These are phyloP conservation scores for Aphanocladium album DNA, from an alignment of 2,329 filamentous ascomycete genomes.

Conservation along the genomic window DNA sequence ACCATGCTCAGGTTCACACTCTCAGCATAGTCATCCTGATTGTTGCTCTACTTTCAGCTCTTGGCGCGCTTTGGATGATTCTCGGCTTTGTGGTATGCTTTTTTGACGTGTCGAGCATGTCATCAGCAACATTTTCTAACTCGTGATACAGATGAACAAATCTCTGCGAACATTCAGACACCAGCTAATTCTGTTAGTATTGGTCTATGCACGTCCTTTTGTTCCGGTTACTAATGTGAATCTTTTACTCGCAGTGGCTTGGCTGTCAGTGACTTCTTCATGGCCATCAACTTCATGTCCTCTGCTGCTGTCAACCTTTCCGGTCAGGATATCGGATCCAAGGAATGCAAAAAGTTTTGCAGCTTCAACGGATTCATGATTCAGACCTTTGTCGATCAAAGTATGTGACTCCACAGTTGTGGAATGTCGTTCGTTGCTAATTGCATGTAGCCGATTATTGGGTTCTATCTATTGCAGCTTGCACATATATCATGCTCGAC, in stretches of 20 bases:
- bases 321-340: slow-evolving; percentile 26
- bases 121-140: neutral
- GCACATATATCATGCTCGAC: slow-evolving; percentile 35
- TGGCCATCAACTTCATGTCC: slow-evolving; percentile 35
- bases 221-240: too few relatives aligned
- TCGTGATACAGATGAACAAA: neutral
- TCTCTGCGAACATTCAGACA: slow-evolving; percentile 9
- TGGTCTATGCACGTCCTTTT: too few relatives aligned
- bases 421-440: neutral
- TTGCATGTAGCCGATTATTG: slow-evolving; percentile 31
- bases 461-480: slow-evolving; percentile 36
- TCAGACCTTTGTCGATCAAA: slow-evolving; percentile 38
- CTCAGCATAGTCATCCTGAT: slow-evolving; percentile 6
- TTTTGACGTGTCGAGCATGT: too few relatives aligned
- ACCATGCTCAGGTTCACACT: neutral
- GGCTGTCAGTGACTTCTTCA: slow-evolving; percentile 34
- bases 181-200: slow-evolving; percentile 1
- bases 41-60: neutral
- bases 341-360: slow-evolving; percentile 28
- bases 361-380: slow-evolving; percentile 38
- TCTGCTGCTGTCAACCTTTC: slow-evolving; percentile 31
- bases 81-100: neutral
- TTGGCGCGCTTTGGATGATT: slow-evolving; percentile 6
- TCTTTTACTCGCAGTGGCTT: slow-evolving; percentile 25
- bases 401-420: neutral